These are phyloP conservation scores for Suhomyces terraborum DNA, from an alignment of 1,139 yeast genomes.

Conservation along the genomic window DNA sequence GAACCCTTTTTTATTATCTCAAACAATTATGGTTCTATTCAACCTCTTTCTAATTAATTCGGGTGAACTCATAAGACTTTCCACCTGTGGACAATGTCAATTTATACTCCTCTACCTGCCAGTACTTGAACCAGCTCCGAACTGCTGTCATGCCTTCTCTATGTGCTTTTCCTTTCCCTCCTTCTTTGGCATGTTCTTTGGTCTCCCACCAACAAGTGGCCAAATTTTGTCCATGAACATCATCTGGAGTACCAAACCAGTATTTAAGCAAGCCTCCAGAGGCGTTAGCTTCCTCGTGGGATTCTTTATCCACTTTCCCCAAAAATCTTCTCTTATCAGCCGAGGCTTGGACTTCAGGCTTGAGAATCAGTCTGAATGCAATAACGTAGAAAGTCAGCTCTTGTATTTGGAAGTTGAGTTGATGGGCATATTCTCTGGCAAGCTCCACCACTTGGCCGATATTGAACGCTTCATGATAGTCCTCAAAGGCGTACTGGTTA, in stretches of 20 bases:
- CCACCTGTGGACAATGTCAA: slow-evolving; percentile 15
- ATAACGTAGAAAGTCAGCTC: slow-evolving; percentile 28
- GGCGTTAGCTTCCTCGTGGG: slow-evolving; percentile 33
- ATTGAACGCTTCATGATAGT: slow-evolving; percentile 29
- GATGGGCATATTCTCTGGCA: slow-evolving; percentile 20
- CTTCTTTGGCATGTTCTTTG: slow-evolving; percentile 26
- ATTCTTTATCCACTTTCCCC: slow-evolving; percentile 27
- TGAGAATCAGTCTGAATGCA: slow-evolving; percentile 32
- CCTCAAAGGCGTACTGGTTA: slow-evolving; percentile 23
- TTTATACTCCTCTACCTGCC: slow-evolving; percentile 36
- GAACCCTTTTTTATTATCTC: too few relatives aligned
- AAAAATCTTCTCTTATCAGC: slow-evolving; percentile 25
- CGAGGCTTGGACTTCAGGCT: slow-evolving; percentile 26
- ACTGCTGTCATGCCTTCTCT: slow-evolving; percentile 31
- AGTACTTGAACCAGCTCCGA: slow-evolving; percentile 30
- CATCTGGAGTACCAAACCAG: slow-evolving; percentile 37
- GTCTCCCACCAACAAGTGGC: slow-evolving; percentile 41
- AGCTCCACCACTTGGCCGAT: slow-evolving; percentile 21
- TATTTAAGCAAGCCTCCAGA: slow-evolving; percentile 37
- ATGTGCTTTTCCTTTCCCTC: slow-evolving; percentile 34
- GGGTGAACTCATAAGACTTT: slow-evolving; percentile 1
- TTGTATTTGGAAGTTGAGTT: slow-evolving; percentile 17
- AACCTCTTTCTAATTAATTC: neutral
- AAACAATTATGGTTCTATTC: too few relatives aligned
- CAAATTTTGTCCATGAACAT: slow-evolving; percentile 28